Percentiles rank a stretch among this genome's conserved stretches.
Conservation (phyloP, 768 basidiomycete species). For the Xerocomus potaroensis region DNA sequence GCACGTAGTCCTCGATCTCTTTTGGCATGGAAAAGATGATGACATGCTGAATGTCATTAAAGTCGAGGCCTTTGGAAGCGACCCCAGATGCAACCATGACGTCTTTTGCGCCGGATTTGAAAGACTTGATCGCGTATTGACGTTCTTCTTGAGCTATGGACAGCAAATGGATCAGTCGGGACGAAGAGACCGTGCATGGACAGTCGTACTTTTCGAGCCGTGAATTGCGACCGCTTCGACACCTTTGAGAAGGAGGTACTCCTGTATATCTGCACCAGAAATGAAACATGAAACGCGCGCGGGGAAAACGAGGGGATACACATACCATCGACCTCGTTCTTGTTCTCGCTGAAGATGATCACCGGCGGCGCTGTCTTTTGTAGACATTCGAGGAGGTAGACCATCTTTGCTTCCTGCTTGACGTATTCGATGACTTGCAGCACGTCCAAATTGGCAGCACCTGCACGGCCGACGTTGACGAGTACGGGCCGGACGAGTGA, state of each 20-base stretch:
- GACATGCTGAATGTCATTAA: slow-evolving; percentile 98
- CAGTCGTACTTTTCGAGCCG: slow-evolving; percentile 82
- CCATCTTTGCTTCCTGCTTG: slow-evolving; percentile 99
- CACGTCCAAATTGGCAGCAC: slow-evolving; percentile 95
- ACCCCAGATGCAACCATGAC: slow-evolving; percentile 99
- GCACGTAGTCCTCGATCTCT: slow-evolving; percentile 99
- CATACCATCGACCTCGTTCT: slow-evolving; percentile 99
- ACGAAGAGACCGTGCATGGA: not conserved
- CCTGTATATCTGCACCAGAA: slow-evolving; percentile 80
- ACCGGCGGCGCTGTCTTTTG: slow-evolving; percentile 99
- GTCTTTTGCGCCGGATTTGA: slow-evolving; percentile 96
- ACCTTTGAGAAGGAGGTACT: slow-evolving; percentile 93
- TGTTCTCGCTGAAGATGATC: slow-evolving; percentile 97
- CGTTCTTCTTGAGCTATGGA: slow-evolving; percentile 92
- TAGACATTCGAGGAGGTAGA: slow-evolving; percentile 93
- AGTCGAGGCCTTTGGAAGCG: slow-evolving; percentile 97
- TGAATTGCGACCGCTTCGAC: slow-evolving; percentile 99
- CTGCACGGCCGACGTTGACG: slow-evolving; percentile 97
- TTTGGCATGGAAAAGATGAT: slow-evolving; percentile 99
- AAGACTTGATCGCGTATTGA: slow-evolving; percentile 97
- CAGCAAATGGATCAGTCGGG: not conserved
- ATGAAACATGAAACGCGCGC: slow-evolving; percentile 1
- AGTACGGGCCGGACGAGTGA: slow-evolving; percentile 92
- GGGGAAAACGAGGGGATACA: not conserved
- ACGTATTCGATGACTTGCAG: slow-evolving; percentile 97